phyloP scores from a whole-genome alignment of 2,329 filamentous ascomycete species.

The Beauveria rudraprayagi region DNA sequence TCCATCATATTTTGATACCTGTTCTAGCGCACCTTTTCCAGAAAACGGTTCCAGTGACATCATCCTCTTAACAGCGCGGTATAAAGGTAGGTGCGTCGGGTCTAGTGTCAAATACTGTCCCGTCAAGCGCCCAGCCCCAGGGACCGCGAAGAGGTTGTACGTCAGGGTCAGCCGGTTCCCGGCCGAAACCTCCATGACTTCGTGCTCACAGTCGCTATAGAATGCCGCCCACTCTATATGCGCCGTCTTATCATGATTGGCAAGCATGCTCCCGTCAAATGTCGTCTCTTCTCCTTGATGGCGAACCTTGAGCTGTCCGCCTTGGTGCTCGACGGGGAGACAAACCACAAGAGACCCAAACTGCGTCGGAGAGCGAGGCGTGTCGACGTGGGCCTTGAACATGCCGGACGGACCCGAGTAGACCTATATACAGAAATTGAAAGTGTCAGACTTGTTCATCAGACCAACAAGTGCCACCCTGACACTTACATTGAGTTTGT shows the following conservation, averaged over 20 bases:
- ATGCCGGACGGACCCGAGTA: slow-evolving; percentile 43
- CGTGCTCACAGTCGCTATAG: slow-evolving; percentile 45
- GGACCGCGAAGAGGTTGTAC: slow-evolving; percentile 46
- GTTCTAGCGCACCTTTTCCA: background rate
- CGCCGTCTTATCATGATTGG: slow-evolving; percentile 14
- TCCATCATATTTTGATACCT: no score
- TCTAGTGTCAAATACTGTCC: slow-evolving; percentile 7
- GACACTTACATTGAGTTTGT: slow-evolving; percentile 45
- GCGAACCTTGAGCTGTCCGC: slow-evolving; percentile 35
- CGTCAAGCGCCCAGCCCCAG: slow-evolving; percentile 16
- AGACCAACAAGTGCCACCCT: background rate
- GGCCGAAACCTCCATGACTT: slow-evolving; percentile 38
- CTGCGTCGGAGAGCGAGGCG: slow-evolving; percentile 37
- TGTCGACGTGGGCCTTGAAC: slow-evolving; percentile 46
- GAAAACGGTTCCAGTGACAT: background rate
- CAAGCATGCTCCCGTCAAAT: slow-evolving; percentile 32
- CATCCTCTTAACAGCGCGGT: background rate
- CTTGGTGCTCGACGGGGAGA: slow-evolving; percentile 29
- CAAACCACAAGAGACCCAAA: slow-evolving; percentile 48
- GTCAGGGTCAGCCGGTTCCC: slow-evolving; percentile 51
- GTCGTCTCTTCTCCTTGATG: slow-evolving; percentile 27
- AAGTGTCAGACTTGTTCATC: background rate
- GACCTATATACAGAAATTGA: slow-evolving; percentile 24
- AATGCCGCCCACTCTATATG: slow-evolving; percentile 40
- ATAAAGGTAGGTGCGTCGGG: background rate